A percentile compares a stretch with the other conserved stretches of the same genome.
phyloP scores from a whole-genome alignment of 2,329 filamentous ascomycete species.

The Cladorrhinum sp. region DNA sequence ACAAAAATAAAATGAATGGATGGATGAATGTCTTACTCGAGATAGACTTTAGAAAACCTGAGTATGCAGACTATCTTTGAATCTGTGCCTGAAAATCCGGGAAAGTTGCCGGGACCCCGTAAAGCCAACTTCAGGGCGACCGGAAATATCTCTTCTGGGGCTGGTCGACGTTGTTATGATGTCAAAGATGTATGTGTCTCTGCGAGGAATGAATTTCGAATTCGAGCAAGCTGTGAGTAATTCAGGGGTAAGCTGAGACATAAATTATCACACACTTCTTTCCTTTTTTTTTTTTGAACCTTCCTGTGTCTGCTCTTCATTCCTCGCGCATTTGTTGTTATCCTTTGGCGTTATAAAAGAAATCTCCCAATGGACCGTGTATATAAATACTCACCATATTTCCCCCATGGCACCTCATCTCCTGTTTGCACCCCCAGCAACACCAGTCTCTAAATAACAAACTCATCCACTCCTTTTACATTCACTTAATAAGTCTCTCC shows the following conservation, averaged over 20 bases:
- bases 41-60: too few species aligned
- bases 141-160: not conserved
- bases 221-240: not conserved
- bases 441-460: slow-evolving; percentile 4
- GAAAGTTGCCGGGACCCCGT: not conserved
- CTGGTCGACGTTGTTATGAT: not conserved
- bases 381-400: slow-evolving; percentile 10
- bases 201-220: not conserved
- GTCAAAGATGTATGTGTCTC: not conserved
- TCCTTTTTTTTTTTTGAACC: not conserved
- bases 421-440: slow-evolving; percentile 8
- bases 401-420: not conserved
- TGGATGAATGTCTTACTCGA: too few species aligned
- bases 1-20: too few species aligned
- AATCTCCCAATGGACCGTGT: not conserved
- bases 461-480: not conserved
- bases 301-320: not conserved
- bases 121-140: too few species aligned
- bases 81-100: not conserved
- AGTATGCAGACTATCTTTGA: too few species aligned
- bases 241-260: slow-evolving; percentile 9
- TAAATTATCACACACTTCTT: not conserved
- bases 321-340: not conserved
- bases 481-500: not conserved
- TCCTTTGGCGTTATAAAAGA: slow-evolving; percentile 1